phyloP scores from a whole-genome alignment of 345 rosid species.

The Eutrema japonicum region DNA sequence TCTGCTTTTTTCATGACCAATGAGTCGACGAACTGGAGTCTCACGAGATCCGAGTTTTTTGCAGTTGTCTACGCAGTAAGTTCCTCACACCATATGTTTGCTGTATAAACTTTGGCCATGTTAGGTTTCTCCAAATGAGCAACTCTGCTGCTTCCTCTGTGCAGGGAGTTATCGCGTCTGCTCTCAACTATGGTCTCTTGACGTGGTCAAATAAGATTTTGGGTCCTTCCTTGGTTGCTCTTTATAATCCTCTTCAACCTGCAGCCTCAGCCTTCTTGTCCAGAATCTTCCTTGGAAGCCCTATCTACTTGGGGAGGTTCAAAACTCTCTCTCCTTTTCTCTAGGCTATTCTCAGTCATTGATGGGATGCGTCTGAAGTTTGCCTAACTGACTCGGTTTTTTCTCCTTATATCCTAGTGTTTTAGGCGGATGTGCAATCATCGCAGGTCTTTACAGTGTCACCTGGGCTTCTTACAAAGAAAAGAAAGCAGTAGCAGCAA shows the following conservation, averaged over 20 bases:
- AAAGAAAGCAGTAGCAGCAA: slow-evolving; percentile 46
- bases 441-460: slow-evolving; percentile 81
- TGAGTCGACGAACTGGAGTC: slow-evolving; percentile 78
- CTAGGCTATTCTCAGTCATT: not conserved
- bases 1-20: slow-evolving; percentile 64
- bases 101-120: not conserved
- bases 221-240: slow-evolving; percentile 96
- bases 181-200: slow-evolving; percentile 88
- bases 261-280: slow-evolving; percentile 88
- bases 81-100: slow-evolving; percentile 31
- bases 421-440: slow-evolving; percentile 79
- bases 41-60: slow-evolving; percentile 74
- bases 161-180: slow-evolving; percentile 87
- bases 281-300: slow-evolving; percentile 91
- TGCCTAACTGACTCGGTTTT: slow-evolving; percentile 11
- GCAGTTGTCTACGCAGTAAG: slow-evolving; percentile 93
- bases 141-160: slow-evolving; percentile 9
- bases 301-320: slow-evolving; percentile 95
- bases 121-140: slow-evolving; percentile 5
- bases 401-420: slow-evolving; percentile 49
- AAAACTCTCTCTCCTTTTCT: slow-evolving; percentile 18
- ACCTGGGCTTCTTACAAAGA: slow-evolving; percentile 91
- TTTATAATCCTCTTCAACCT: slow-evolving; percentile 96
- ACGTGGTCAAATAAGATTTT: slow-evolving; percentile 98
- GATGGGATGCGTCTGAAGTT: not conserved